phyloP scores from a whole-genome alignment of 352 stramenopile genomes.

The Phytopythium mirpurense region DNA sequence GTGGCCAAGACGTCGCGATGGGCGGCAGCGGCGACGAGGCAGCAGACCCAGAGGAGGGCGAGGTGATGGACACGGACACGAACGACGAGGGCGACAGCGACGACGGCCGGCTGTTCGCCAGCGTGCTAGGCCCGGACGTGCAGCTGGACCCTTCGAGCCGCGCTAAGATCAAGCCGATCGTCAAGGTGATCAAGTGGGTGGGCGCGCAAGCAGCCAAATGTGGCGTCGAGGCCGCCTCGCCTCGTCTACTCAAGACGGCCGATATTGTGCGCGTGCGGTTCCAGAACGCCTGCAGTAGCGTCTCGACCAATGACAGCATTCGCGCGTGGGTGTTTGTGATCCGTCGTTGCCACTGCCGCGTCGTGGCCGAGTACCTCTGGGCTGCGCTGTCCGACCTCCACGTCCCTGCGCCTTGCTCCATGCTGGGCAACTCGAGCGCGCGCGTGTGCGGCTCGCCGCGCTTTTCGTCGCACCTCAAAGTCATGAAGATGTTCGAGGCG shows the following conservation, averaged over 20 bases:
- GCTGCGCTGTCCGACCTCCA: constrained; percentile 29
- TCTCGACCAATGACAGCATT: constrained; percentile 12
- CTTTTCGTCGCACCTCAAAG: constrained; percentile 65
- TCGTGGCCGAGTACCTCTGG: constrained; percentile 77
- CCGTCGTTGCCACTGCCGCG: constrained; percentile 55
- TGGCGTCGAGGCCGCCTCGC: constrained; percentile 31
- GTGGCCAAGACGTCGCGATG: constrained; percentile 14
- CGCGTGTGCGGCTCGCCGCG: constrained; percentile 47
- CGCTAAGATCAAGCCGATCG: constrained; percentile 39
- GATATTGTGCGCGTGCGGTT: constrained; percentile 46
- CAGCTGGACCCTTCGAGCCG: constrained; percentile 29
- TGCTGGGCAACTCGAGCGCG: constrained; percentile 67
- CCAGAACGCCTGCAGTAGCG: constrained; percentile 20
- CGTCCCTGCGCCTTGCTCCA: constrained; percentile 60
- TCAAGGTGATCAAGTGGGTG: constrained; percentile 57
- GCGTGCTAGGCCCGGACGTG: constrained; percentile 22
- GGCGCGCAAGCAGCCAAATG: constrained; percentile 22
- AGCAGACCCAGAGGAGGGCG: constrained; percentile 26
- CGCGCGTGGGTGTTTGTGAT: constrained; percentile 70
- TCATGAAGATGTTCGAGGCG: constrained; percentile 58
- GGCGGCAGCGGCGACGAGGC: constrained; percentile 16
- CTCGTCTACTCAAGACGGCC: constrained; percentile 51
- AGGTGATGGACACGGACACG: constrained; percentile 14
- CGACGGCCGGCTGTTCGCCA: constrained; percentile 13
- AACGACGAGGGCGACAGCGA: constrained; percentile 14